Evolutionary conservation across 2,329 filamentous ascomycete genomes (phyloP), one percentile per base, ranked within the genome.

Genomic region (Xylogone sp.): DNA sequence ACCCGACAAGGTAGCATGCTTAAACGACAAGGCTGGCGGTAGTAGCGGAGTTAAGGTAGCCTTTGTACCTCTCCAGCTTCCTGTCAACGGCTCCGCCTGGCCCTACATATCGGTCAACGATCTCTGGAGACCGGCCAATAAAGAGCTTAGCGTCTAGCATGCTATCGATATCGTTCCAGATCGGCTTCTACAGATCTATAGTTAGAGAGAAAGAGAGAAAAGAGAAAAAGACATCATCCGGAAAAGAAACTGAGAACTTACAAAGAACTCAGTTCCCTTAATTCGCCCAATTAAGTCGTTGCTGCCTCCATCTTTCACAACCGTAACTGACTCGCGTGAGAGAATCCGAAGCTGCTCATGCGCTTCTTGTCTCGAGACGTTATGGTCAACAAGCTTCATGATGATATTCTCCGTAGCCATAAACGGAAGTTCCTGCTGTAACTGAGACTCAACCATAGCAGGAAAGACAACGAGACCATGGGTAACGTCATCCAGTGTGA

Each of bases 341-440:
- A 96, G 78, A 1, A 96, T 87, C 7, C 87, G 86, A 62, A 96
- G 92, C 69, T 93, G 75, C 72, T 96, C 91, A 70, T 96, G 91
- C 1, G 89, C 87, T 50, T 92, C 88, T 67, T 95, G 90, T 47
- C 90, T 79, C 51, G 83, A 81, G 13, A 31, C 8, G 27, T 8
- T 31, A 8, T 13, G 27, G 13, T 8, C 8, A 22, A 86, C 82
- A 51, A 93, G 77, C 59, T 82, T 83, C 88, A 95, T 91, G 67
- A 92, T 88, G 65, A 91, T 84, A 59, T 79, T 77, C 65, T 81
- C 75, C 27, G 85, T 91, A 6, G 84, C 79, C 87, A 93, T 95
- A 72, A 96, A 96, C 1, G 92, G 92, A 13, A 97, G 80, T 31
- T 31, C 27, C 13, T 31, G 27, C 27, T 31, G 27, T 31, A 31